Base-by-base conservation (phyloP, 1,139 yeast genomes). In the Kodamaea derodonti region DNA sequence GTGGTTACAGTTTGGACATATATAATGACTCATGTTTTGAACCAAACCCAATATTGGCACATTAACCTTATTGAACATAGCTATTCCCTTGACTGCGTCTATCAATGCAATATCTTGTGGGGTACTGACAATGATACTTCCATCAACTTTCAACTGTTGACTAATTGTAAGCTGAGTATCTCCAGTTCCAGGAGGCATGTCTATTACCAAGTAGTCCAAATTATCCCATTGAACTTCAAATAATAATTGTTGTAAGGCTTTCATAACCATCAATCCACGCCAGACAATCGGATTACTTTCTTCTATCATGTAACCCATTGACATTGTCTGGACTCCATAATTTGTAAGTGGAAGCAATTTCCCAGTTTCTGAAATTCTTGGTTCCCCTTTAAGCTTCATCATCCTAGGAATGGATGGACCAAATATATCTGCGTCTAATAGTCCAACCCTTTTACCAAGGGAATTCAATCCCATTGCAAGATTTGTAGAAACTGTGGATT, bases 101-200 rank as follows among this genome's bases (percentile, higher is more conserved):
- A 83, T 72, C 17, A 86, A 58, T 0, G 95, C 95, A 33, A 86
- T 77, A 46, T 86, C 95, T 52, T 86, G 95, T 0, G 95, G 94
- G 0, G 95, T 86, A 2, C 90, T 79, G 1, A 86, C 95, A 32
- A 86, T 76, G 1, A 86, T 72, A 0, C 95, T 87, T 0, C 95
- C 95, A 45, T 80, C 84, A 0, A 86, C 77, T 32, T 73, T 68
- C n/a, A 84, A 57, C 47, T 80, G 84, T 54, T 86, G 95, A 20
- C 90, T 80, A 18, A 87, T 69, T 0, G 95, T 84, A 37, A 86
- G 65, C 49, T 86, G 95, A 1, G 87, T 84, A 51, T 86, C 95
- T 10, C 95, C 95, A 0, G 95, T 86, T 3, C 95, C 95, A 0
- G 95, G 95, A 1, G 95, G 95, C 85, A 86, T 76, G 48, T 86